Conservation (phyloP, 1,284 basidiomycete species). For the Puccinia polysora region DNA sequence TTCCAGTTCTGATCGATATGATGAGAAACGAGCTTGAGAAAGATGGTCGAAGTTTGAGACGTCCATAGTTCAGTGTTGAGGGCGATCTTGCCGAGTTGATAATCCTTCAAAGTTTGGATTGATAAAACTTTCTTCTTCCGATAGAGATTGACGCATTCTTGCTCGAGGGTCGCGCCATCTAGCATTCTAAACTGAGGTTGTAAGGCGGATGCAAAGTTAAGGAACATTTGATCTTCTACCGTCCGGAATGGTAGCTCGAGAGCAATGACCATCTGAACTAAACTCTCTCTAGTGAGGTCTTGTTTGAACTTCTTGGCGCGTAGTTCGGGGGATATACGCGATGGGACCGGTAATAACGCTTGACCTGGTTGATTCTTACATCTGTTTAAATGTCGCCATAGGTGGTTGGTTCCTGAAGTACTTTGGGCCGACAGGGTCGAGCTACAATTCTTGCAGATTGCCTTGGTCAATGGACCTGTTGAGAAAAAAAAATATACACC, state of each 20-base stretch:
- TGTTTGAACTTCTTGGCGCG: constrained; percentile 11
- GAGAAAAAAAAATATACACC: not conserved
- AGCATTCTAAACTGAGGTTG: constrained; percentile 14
- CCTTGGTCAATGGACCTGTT: constrained; percentile 8
- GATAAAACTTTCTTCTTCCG: not conserved
- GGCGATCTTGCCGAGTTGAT: not conserved
- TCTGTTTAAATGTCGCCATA: constrained; percentile 10
- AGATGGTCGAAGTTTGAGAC: not conserved
- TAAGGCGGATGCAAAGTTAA: not conserved
- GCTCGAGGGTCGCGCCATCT: not conserved
- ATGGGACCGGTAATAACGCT: no score
- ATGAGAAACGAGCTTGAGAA: not conserved
- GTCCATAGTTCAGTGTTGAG: constrained; percentile 2
- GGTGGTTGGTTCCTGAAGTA: constrained; percentile 5
- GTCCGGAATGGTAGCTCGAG: not conserved
- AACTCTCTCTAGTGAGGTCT: not conserved
- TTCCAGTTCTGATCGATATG: not conserved
- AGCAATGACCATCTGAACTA: not conserved
- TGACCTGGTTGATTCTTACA: constrained; percentile 9
- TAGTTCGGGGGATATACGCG: no score
- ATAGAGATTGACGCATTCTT: not conserved
- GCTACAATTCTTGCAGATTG: constrained; percentile 1
- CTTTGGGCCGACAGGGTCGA: not conserved
- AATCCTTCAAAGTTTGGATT: not conserved
- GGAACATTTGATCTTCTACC: not conserved